Base-by-base conservation (phyloP, 1,284 basidiomycete species). In the Ganoderma sinense region DNA sequence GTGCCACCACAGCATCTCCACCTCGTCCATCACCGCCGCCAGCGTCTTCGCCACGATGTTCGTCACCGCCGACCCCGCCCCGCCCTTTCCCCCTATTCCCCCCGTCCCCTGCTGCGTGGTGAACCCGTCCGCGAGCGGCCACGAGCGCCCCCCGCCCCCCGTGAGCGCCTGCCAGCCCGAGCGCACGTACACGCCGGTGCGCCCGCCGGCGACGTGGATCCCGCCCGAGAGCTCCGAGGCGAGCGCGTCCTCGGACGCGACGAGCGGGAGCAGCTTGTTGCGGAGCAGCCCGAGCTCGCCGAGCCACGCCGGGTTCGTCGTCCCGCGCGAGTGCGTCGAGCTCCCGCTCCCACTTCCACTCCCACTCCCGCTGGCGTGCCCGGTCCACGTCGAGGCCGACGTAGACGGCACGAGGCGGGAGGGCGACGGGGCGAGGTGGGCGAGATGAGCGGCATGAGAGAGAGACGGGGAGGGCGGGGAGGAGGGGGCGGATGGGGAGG, bases 181-280 rank as follows among this genome's bases (percentile, higher is more conserved):
- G 26, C 91, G 88, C 33, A 93, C 88, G 72, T 84, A 93, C 14
- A 91, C 88, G 56, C 89, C 90, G 0, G 85, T 82, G 23, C 86
- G 84, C 6, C 89, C 89, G 29, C 89, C 88, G 0, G 84, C 78
- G 29, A 91, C 82, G 2, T 87, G 84, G 13, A 91, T 80, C 1
- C 91, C 91, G 7, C 88, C 89, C 72, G 84, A 90, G 26, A 94
- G 82, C 76, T 93, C 90, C 1, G 88, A 85, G 0, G 91, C 90
- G 3, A 94, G 84, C 1, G 87, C 84, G 70, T 88, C 87, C 76
- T 94, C 92, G 72, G 91, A 83, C 1, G 90, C 85, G 43, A 91
- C 83, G 53, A 94, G 81, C 14, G 91, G 88, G 33, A 91, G 82
- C 10, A 94, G 82, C 69, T 85, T 86, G 45, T 83, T 80, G 40